A percentile compares a stretch with the other conserved stretches of the same genome.
Evolutionary conservation across 2,329 filamentous ascomycete species (phyloP).

Genomic region (Cercospora sp.): DNA sequence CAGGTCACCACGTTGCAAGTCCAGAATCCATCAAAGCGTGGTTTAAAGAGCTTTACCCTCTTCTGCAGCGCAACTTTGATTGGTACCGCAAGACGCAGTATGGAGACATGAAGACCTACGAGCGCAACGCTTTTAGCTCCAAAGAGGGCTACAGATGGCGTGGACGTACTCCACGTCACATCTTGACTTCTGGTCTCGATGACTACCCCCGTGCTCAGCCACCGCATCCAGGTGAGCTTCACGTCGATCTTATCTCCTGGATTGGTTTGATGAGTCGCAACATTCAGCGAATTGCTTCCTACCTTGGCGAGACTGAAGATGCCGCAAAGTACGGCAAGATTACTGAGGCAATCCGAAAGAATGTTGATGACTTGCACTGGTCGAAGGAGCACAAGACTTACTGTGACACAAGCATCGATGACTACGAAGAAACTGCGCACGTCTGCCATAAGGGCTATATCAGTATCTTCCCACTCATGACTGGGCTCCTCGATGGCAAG

Average conservation of each 20-base stretch:
- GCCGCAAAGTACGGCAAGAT: conserved; percentile 69
- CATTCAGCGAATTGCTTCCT: conserved; percentile 75
- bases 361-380: conserved; percentile 95
- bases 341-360: conserved; percentile 74
- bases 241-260: conserved; percentile 93
- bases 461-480: conserved; percentile 87
- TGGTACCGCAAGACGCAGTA: conserved; percentile 94
- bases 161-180: conserved; percentile 80
- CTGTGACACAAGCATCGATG: conserved; percentile 93
- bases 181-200: conserved; percentile 89
- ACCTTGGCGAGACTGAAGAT: conserved; percentile 75
- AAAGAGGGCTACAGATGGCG: conserved; percentile 96
- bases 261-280: conserved; percentile 93
- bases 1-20: conserved; percentile 61
- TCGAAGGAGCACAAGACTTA: conserved; percentile 75
- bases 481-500: conserved; percentile 73
- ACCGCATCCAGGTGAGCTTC: conserved; percentile 91
- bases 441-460: conserved; percentile 98
- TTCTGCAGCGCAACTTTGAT: conserved; percentile 83
- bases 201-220: conserved; percentile 94
- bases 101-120: conserved; percentile 88
- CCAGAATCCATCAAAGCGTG: conserved; percentile 68
- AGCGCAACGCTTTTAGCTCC: conserved; percentile 76
- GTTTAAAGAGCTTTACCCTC: conserved; percentile 76
- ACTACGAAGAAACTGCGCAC: conserved; percentile 83